phyloP scores from a whole-genome alignment of 2,329 filamentous ascomycete genomes.

The Penicillium thymicola region DNA sequence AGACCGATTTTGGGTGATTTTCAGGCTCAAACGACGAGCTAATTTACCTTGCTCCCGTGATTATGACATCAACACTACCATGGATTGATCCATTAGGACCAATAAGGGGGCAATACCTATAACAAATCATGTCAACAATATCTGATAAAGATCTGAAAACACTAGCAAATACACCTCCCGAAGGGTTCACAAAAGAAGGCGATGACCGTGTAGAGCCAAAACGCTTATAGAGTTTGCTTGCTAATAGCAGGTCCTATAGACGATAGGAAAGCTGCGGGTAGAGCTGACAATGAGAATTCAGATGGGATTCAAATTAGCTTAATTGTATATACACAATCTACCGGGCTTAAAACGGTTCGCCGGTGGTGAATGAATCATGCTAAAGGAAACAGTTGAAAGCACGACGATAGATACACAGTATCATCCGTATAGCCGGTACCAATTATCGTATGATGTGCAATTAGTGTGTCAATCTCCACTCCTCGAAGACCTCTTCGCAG shows the following conservation, averaged over 20 bases:
- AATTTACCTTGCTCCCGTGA: neutral
- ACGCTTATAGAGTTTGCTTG: no score
- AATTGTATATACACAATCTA: neutral
- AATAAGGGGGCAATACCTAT: no score
- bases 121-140: no score
- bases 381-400: neutral
- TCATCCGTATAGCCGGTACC: neutral
- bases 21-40: conserved; percentile 7
- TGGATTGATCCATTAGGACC: no score
- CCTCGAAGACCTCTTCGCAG: conserved; percentile 4
- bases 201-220: no score
- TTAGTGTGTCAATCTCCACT: neutral
- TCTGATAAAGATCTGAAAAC: no score
- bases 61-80: no score
- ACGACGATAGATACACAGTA: neutral
- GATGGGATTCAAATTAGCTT: neutral
- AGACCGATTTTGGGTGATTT: conserved; percentile 11
- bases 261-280: no score
- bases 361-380: neutral
- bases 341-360: neutral
- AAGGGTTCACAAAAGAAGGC: no score
- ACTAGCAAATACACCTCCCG: no score
- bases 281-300: no score
- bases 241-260: no score
- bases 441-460: neutral